Evolutionary conservation across 352 stramenopile species (phyloP).

Genomic region (Globisporangium irregulare): DNA sequence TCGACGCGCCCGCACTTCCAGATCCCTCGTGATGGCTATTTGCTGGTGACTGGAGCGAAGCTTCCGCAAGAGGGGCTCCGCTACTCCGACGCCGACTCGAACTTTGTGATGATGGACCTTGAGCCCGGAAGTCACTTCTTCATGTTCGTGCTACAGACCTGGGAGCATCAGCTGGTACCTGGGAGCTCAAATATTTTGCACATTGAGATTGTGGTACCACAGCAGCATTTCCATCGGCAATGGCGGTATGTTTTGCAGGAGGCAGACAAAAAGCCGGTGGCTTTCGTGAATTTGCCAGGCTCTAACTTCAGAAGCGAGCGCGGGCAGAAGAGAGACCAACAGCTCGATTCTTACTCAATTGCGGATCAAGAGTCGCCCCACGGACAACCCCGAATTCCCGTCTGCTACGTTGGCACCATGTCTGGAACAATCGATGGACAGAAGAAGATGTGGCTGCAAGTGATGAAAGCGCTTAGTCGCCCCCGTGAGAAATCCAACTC

Average conservation of each 20-base stretch:
- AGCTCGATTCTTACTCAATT: neutral
- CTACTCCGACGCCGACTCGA: constrained; percentile 9
- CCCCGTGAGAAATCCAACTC: neutral
- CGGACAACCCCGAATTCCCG: constrained; percentile 7
- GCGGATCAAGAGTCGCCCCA: neutral
- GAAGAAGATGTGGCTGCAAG: constrained; percentile 60
- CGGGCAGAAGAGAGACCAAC: neutral
- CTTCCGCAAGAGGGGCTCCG: constrained; percentile 20
- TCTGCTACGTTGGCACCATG: constrained; percentile 40
- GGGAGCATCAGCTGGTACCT: constrained; percentile 4
- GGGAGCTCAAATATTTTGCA: constrained; percentile 25
- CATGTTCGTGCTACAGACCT: constrained; percentile 29
- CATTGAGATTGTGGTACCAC: constrained; percentile 43
- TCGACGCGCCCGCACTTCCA: constrained; percentile 22
- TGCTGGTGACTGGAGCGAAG: constrained; percentile 36
- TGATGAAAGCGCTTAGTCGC: constrained; percentile 32
- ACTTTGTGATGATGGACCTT: constrained; percentile 15
- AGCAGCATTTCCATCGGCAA: constrained; percentile 20
- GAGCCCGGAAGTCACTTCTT: constrained; percentile 52
- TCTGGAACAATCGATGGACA: constrained; percentile 43
- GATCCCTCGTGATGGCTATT: constrained; percentile 36
- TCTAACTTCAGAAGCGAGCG: neutral
- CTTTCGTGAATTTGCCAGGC: constrained; percentile 29
- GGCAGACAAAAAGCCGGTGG: constrained; percentile 13
- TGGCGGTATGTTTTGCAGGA: constrained; percentile 16